Base-by-base conservation (phyloP, 2,329 filamentous ascomycete genomes). In the Thielaviopsis punctulata region DNA sequence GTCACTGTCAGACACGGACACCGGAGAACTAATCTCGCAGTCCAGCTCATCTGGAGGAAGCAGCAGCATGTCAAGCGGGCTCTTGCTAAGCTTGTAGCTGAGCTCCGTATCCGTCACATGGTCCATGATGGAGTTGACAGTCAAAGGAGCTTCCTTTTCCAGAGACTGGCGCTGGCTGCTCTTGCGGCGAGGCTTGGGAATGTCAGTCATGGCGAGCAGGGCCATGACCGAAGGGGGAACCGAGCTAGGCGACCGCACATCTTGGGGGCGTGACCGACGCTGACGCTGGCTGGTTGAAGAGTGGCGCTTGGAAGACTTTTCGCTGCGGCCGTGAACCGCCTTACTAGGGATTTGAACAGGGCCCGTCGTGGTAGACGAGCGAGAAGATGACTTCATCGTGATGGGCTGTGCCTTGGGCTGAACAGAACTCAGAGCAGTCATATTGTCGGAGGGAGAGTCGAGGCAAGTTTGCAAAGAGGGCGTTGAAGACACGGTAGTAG, bases 141-240 rank as follows among this genome's bases (percentile, higher is more conserved):
- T 55, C 49, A 55, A 46, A 19, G 45, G 51, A 27, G 13, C 13
- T 19, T 45, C 22, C 62, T 81, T 79, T 59, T 79, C 76, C 7
- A 70, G 74, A 9, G 73, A 70, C 45, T 73, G 70, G 12, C 73
- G 73, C 39, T 41, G 36, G 27, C 39, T 49, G n/a, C 53, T 39
- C 22, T 24, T 25, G 15, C 53, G 49, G 23, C 57, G 69, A 64
- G 48, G 72, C 63, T 58, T 68, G 2, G 76, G 79, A 48, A 82
- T 82, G 56, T 70, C 73, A 25, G 79, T 82, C 51, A 79, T 68
- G 27, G 79, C 79, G 30, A 82, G 66, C 24, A 82, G 66, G 12
- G 76, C 76, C 5, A 76, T 76, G 24, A 82, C 71, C 0, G 77
- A 79, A 0, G 77, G 71, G 4, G 78, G 73, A 21, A 82, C 68